phyloP scores from a whole-genome alignment of 2,329 filamentous ascomycete genomes.

The Colletotrichum tofieldiae region DNA sequence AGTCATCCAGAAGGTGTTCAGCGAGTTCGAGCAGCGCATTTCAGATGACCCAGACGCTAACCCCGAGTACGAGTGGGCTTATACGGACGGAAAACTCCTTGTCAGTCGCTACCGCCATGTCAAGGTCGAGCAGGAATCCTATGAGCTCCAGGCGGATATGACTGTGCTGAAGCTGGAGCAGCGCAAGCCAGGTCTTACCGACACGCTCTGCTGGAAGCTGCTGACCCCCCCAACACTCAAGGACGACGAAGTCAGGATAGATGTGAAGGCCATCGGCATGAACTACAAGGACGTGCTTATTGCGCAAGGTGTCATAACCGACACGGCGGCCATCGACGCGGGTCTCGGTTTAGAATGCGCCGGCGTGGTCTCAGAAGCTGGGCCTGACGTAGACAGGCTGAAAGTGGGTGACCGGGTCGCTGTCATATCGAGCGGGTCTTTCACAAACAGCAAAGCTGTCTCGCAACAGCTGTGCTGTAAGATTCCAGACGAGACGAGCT shows the following conservation, averaged over 20 bases:
- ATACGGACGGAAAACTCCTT: conserved; percentile 46
- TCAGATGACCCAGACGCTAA: conserved; percentile 30
- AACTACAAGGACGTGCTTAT: conserved; percentile 43
- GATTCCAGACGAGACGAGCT: conserved; percentile 50
- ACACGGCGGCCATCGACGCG: conserved; percentile 50
- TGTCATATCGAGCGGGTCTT: conserved; percentile 29
- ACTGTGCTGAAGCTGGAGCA: conserved; percentile 11
- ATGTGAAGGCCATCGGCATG: conserved; percentile 32
- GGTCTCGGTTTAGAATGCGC: conserved; percentile 46
- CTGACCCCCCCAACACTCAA: background rate
- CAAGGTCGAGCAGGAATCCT: conserved; percentile 45
- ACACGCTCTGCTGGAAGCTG: conserved; percentile 19
- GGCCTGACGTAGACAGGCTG: conserved; percentile 44
- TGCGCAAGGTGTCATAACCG: conserved; percentile 20
- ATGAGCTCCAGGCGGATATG: conserved; percentile 8
- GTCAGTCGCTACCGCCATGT: conserved; percentile 45
- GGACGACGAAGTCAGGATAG: conserved; percentile 5
- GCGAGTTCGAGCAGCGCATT: conserved; percentile 3
- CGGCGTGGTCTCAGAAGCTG: conserved; percentile 14
- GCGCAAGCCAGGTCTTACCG: conserved; percentile 10
- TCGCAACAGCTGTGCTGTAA: conserved; percentile 27
- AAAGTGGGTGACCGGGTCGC: conserved; percentile 51
- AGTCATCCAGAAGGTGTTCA: conserved; percentile 11
- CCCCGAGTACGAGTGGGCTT: conserved; percentile 51
- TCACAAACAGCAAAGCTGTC: conserved; percentile 16